phyloP scores from a whole-genome alignment of 495 filamentous ascomycete species.

The Penicillium flavigenum region DNA sequence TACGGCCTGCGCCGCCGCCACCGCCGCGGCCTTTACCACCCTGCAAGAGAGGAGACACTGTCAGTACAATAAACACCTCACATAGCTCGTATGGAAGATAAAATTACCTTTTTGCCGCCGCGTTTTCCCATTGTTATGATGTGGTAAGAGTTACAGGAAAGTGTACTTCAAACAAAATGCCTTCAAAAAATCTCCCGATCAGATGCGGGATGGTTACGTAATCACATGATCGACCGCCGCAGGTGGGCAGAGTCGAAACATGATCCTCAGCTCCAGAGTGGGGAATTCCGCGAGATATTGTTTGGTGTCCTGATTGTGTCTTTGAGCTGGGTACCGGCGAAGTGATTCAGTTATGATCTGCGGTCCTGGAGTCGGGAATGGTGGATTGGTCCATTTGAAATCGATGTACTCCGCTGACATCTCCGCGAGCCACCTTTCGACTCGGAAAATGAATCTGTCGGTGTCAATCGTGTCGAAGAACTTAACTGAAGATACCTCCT shows the following conservation, averaged over 20 bases:
- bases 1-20: constrained; percentile 29
- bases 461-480: constrained; percentile 2
- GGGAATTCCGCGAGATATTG: neutral
- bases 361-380: neutral
- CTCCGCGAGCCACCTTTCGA: constrained; percentile 2
- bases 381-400: neutral
- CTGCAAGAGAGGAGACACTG: constrained; percentile 21
- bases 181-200: constrained; percentile 10
- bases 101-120: constrained; percentile 38
- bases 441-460: neutral
- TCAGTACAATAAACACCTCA: constrained; percentile 18
- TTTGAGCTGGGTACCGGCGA: neutral
- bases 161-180: constrained; percentile 6
- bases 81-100: neutral
- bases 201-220: constrained; percentile 9
- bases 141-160: neutral
- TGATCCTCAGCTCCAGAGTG: neutral
- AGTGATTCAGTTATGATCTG: neutral
- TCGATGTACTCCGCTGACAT: neutral
- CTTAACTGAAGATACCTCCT: neutral
- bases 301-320: neutral
- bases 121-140: constrained; percentile 38
- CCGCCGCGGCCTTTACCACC: constrained; percentile 36
- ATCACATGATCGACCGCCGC: neutral
- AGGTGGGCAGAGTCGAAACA: constrained; percentile 15